phyloP scores from a whole-genome alignment of 2,329 filamentous ascomycete species.

The Sarocladium strictum region DNA sequence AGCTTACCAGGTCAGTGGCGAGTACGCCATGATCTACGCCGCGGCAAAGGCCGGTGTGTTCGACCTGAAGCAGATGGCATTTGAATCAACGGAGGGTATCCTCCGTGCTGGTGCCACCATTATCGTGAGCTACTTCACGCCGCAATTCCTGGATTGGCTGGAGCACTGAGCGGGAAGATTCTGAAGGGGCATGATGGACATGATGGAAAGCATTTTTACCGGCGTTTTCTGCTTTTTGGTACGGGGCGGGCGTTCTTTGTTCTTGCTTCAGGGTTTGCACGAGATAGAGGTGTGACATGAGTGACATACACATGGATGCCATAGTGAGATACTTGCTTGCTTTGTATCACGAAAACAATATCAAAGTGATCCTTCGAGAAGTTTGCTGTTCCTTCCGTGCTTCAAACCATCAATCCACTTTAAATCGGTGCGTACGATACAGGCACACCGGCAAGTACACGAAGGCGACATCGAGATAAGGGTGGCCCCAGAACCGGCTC shows the following conservation, averaged over 20 bases:
- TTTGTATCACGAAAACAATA: background rate
- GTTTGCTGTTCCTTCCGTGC: too few relatives aligned
- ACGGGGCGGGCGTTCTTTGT: conserved; percentile 2
- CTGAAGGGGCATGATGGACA: background rate
- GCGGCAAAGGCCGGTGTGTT: conserved; percentile 95
- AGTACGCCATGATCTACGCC: conserved; percentile 97
- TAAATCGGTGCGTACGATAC: too few relatives aligned
- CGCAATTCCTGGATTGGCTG: conserved; percentile 67
- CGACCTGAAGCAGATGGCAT: conserved; percentile 88
- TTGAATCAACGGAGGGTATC: conserved; percentile 91
- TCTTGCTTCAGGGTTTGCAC: background rate
- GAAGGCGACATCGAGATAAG: too few relatives aligned
- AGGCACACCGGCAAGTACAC: too few relatives aligned
- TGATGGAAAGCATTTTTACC: background rate
- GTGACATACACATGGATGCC: background rate
- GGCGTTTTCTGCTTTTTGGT: background rate
- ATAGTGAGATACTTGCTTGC: background rate
- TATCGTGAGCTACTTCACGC: conserved; percentile 89
- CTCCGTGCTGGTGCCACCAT: conserved; percentile 89
- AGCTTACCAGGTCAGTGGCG: conserved; percentile 94
- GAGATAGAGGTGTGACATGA: background rate
- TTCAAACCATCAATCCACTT: too few relatives aligned
- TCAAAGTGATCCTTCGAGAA: background rate
- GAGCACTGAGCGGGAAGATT: conserved; percentile 34
- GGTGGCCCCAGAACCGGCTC: too few relatives aligned